These are phyloP conservation scores for Syncephalastrum racemosum DNA, from an alignment of 371 early-diverging fungal species.

Conservation along the genomic window DNA sequence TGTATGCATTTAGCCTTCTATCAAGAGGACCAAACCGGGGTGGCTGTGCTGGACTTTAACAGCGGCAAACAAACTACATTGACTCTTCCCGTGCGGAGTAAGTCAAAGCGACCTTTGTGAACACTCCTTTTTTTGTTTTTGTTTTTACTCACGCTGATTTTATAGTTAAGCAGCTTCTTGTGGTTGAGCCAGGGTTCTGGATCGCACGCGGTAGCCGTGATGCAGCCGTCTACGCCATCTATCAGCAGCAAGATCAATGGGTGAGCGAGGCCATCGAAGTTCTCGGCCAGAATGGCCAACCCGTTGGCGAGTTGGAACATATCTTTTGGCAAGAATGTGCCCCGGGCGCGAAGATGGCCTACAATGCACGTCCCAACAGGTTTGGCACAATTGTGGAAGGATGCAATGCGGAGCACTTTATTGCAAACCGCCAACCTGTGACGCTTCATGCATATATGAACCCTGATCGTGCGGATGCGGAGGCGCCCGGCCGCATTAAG, in stretches of 20 bases:
- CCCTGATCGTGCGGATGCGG: conserved; percentile 5
- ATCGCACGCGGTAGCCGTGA: conserved; percentile 58
- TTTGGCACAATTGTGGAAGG: conserved; percentile 34
- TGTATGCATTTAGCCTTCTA: conserved; percentile 51
- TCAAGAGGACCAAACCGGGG: conserved; percentile 54
- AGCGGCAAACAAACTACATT: conserved; percentile 54
- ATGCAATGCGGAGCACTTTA: conserved; percentile 30
- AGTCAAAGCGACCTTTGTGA: conserved; percentile 3
- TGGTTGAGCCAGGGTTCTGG: conserved; percentile 57
- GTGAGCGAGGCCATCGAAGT: conserved; percentile 36
- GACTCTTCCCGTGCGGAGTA: conserved; percentile 40
- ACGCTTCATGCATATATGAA: conserved; percentile 29
- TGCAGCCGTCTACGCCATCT: conserved; percentile 41
- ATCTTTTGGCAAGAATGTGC: conserved; percentile 27
- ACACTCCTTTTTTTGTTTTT: neutral
- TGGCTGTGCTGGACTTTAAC: conserved; percentile 67
- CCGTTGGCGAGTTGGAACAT: conserved; percentile 24
- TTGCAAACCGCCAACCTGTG: conserved; percentile 11
- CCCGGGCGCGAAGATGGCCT: conserved; percentile 24
- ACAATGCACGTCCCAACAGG: conserved; percentile 15
- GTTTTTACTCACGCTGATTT: neutral
- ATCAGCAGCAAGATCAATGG: conserved; percentile 22
- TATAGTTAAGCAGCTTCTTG: conserved; percentile 46
- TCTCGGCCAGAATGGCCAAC: conserved; percentile 40
- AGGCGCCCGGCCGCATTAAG: conserved; percentile 35